These are phyloP conservation scores for Trichoderma gamsii DNA, from an alignment of 495 filamentous ascomycete species.

Conservation along the genomic window DNA sequence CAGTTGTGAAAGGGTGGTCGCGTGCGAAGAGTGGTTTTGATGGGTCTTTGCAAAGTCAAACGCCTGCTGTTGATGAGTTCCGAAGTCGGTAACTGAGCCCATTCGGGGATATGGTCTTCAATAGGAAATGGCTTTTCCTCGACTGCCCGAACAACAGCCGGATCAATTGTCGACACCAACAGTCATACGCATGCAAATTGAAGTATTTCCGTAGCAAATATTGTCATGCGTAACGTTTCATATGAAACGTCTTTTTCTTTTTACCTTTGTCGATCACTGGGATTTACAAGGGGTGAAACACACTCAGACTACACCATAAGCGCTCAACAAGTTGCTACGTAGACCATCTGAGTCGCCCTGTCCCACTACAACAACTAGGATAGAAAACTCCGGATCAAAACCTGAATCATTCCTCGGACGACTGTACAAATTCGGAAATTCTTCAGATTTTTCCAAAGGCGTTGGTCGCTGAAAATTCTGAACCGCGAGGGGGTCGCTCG, in stretches of 20 bases:
- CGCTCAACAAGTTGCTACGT: too few relatives aligned
- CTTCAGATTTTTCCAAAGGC: not conserved
- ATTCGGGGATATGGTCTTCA: not conserved
- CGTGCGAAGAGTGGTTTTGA: conserved; percentile 4
- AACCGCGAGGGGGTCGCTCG: not conserved
- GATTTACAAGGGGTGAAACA: too few relatives aligned
- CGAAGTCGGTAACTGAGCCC: not conserved
- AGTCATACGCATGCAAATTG: too few relatives aligned
- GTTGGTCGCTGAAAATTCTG: not conserved
- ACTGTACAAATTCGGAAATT: not conserved
- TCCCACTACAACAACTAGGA: too few relatives aligned
- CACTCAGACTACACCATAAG: too few relatives aligned
- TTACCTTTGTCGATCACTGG: too few relatives aligned
- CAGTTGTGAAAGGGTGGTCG: not conserved
- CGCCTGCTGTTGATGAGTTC: not conserved
- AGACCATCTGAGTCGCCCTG: too few relatives aligned
- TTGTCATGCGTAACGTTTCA: too few relatives aligned
- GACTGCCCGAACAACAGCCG: not conserved
- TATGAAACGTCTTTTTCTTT: too few relatives aligned
- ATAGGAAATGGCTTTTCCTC: not conserved
- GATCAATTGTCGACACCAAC: too few relatives aligned
- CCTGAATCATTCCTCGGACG: not conserved
- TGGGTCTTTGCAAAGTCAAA: conserved; percentile 1
- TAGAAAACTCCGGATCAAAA: not conserved
- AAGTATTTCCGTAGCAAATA: too few relatives aligned